Conservation (phyloP, 192 early-diverging fungal genomes). For the Thoreauomyces humboldtii region DNA sequence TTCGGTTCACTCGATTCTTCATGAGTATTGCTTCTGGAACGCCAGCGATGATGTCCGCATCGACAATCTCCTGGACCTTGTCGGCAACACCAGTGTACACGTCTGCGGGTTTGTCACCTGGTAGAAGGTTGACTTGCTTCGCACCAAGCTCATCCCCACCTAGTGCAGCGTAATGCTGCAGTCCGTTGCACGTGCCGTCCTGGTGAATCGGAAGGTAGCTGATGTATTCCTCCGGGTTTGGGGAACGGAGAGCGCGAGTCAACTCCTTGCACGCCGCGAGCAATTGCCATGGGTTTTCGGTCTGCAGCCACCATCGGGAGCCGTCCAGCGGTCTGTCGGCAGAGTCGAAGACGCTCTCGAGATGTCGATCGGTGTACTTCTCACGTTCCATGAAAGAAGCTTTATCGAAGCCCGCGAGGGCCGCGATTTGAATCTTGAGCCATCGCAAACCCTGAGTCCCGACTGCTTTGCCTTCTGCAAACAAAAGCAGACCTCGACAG, state of each 20-base stretch:
- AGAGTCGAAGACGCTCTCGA: slow-evolving; percentile 65
- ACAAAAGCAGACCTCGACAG: slow-evolving; percentile 88
- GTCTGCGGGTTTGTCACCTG: slow-evolving; percentile 83
- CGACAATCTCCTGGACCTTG: slow-evolving; percentile 64
- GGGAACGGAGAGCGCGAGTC: slow-evolving; percentile 65
- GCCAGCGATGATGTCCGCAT: slow-evolving; percentile 65
- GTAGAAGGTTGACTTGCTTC: slow-evolving; percentile 81
- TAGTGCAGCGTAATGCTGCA: slow-evolving; percentile 98
- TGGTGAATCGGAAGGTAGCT: slow-evolving; percentile 88
- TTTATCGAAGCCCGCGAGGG: slow-evolving; percentile 90
- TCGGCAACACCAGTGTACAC: slow-evolving; percentile 87
- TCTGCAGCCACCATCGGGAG: slow-evolving; percentile 81
- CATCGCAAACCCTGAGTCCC: slow-evolving; percentile 78
- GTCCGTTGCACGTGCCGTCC: slow-evolving; percentile 96
- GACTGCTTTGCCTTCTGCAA: slow-evolving; percentile 76
- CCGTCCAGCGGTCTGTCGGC: slow-evolving; percentile 42
- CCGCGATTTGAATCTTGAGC: slow-evolving; percentile 95
- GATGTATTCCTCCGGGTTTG: slow-evolving; percentile 66
- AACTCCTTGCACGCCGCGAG: slow-evolving; percentile 88
- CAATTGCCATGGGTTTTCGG: slow-evolving; percentile 92
- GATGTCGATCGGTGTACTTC: slow-evolving; percentile 68
- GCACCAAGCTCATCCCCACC: slow-evolving; percentile 90
- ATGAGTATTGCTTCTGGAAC: slow-evolving; percentile 63
- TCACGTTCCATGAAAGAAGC: slow-evolving; percentile 78
- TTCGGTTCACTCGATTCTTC: slow-evolving; percentile 73